These are phyloP conservation scores for Globisporangium splendens DNA, from an alignment of 352 stramenopile genomes.

Conservation along the genomic window DNA sequence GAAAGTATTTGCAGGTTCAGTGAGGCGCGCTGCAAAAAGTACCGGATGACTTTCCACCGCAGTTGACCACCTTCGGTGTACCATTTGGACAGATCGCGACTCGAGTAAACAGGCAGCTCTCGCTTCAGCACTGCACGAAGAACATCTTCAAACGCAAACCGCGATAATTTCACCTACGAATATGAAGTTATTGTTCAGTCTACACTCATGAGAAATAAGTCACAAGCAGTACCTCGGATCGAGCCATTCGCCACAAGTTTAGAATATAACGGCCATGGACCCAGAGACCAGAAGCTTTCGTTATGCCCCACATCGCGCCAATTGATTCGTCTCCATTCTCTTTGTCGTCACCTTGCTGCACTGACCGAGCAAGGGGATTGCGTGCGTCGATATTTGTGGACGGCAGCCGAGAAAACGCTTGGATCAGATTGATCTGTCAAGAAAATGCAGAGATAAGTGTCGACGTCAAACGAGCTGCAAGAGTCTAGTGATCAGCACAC, in stretches of 20 bases:
- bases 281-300: conserved; percentile 85
- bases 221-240: conserved; percentile 60
- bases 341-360: conserved; percentile 21
- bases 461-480: neutral
- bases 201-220: neutral
- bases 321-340: conserved; percentile 39
- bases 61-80: conserved; percentile 34
- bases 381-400: conserved; percentile 45
- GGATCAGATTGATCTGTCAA: conserved; percentile 63
- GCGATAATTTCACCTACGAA: conserved; percentile 71
- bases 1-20: conserved; percentile 76
- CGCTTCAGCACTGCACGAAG: conserved; percentile 58
- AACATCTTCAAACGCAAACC: conserved; percentile 82
- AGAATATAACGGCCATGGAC: conserved; percentile 88
- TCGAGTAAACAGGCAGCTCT: conserved; percentile 58
- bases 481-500: conserved; percentile 6
- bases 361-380: conserved; percentile 28
- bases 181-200: neutral
- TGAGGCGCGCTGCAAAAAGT: conserved; percentile 39
- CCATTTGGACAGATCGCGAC: conserved; percentile 55
- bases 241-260: conserved; percentile 90
- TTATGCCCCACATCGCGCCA: conserved; percentile 72
- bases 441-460: no score
- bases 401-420: conserved; percentile 61
- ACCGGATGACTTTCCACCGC: conserved; percentile 55